These are phyloP conservation scores for Phyllostachys edulis DNA, from an alignment of 176 grass and related monocot species.

Conservation along the genomic window DNA sequence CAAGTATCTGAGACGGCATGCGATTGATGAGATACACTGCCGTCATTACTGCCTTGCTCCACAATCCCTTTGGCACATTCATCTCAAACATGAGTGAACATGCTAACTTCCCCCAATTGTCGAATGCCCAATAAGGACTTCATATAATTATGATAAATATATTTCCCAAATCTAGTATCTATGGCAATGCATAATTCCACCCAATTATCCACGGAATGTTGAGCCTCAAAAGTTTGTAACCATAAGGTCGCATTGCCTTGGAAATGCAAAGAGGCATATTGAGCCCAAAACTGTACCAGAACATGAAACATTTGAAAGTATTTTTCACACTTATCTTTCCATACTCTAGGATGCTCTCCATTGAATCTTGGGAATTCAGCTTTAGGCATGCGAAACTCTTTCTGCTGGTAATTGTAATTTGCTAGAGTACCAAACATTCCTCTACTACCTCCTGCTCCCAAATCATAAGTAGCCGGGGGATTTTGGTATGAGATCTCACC, in stretches of 20 bases:
- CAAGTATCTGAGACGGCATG: too few species aligned
- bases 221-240: not conserved
- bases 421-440: too few species aligned
- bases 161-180: not conserved
- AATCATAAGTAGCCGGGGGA: too few species aligned
- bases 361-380: not conserved
- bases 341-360: not conserved
- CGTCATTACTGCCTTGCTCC: too few species aligned
- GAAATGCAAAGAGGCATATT: not conserved
- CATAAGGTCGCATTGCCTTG: not conserved
- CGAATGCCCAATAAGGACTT: fast-evolving
- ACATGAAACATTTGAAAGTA: not conserved
- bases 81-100: too few species aligned
- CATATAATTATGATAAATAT: not conserved
- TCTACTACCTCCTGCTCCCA: too few species aligned
- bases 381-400: too few species aligned
- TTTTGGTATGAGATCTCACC: too few species aligned
- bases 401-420: too few species aligned
- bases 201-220: not conserved
- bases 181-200: not conserved
- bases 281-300: not conserved
- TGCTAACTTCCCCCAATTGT: not conserved
- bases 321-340: not conserved
- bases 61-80: too few species aligned
- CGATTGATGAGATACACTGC: too few species aligned